Evolutionary conservation across 2,329 filamentous ascomycete genomes (phyloP).

Genomic region (Davidsoniella neocaledoniae): DNA sequence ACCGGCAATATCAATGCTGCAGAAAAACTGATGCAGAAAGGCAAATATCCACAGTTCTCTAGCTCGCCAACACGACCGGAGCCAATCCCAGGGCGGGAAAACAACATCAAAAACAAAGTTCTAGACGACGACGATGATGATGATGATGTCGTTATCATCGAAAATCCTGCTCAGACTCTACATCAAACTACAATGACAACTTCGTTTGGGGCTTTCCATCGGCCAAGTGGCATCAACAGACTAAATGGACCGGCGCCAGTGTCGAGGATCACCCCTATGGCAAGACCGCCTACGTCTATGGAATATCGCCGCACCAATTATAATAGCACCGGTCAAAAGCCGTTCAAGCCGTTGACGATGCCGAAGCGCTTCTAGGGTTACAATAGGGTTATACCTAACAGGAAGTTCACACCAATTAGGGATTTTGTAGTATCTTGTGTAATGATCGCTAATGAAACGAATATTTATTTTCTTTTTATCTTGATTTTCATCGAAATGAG

Average conservation of each 20-base stretch:
- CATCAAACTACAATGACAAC: conserved; percentile 34
- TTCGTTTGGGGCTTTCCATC: conserved; percentile 24
- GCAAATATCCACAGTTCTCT: conserved; percentile 39
- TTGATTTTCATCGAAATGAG: too few relatives aligned
- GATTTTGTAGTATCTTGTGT: too few relatives aligned
- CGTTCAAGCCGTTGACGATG: conserved; percentile 41
- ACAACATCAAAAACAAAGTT: conserved; percentile 9
- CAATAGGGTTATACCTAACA: too few relatives aligned
- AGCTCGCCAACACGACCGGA: conserved; percentile 33
- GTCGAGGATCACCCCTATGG: conserved; percentile 30
- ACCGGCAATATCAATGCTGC: neutral
- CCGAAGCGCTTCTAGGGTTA: neutral
- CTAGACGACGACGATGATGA: conserved; percentile 17
- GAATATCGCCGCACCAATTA: neutral
- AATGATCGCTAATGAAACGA: too few relatives aligned
- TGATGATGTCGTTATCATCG: conserved; percentile 19
- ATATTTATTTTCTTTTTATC: too few relatives aligned
- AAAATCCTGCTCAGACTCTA: conserved; percentile 26
- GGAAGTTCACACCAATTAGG: too few relatives aligned
- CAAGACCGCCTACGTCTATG: conserved; percentile 18
- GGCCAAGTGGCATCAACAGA: conserved; percentile 24
- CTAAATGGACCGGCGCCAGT: conserved; percentile 14
- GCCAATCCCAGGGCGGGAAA: conserved; percentile 10
- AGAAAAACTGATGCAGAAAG: conserved; percentile 14
- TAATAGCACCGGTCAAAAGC: conserved; percentile 21